Evolutionary conservation across 1,284 basidiomycete genomes (phyloP), one percentile per base, ranked within the genome.

Genomic region (Bjerkandera adusta): DNA sequence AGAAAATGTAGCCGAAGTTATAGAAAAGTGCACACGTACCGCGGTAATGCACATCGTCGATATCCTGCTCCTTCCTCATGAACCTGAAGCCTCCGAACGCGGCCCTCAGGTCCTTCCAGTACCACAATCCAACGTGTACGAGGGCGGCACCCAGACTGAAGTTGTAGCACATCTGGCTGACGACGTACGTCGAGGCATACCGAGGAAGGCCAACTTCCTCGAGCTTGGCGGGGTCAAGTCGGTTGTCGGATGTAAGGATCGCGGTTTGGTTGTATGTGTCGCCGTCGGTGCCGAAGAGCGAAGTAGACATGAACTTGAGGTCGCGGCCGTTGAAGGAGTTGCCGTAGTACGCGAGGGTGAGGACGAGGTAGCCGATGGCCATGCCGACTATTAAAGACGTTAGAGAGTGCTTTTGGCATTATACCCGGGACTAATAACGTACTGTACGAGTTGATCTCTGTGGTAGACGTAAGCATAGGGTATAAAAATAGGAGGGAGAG

Each of bases 141-240:
- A 77, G 65, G 1, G 73, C 72, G 13, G 74, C 68, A 8, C 77
- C 75, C 26, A 77, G 64, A 15, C 70, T 72, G 34, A 76, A 58
- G 57, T 78, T 77, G 57, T 75, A 77, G 50, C 67, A 71, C 48
- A 79, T 63, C 48, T 75, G 70, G 4, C 73, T 74, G 43, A 79
- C 60, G 1, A 68, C 68, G 50, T 76, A 78, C 6, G 74, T 77
- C 10, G 76, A 70, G 2, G 76, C 74, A 55, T 71, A 77, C n/a
- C 71, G 67, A 15, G 73, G 74, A 10, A 72, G 62, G 11, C 73
- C 74, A 35, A 72, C 58, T 12, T 57, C 59, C 11, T 50, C 66
- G 25, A 75, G 57, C 43, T 70, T 70, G 18, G 64, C 57, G 3
- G 50, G 45, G 54, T 78, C 69, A 35, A 78, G 66, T 22, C 54